Conservation (phyloP, 441 rosid species). For the Pelargonium cotyledonis region DNA sequence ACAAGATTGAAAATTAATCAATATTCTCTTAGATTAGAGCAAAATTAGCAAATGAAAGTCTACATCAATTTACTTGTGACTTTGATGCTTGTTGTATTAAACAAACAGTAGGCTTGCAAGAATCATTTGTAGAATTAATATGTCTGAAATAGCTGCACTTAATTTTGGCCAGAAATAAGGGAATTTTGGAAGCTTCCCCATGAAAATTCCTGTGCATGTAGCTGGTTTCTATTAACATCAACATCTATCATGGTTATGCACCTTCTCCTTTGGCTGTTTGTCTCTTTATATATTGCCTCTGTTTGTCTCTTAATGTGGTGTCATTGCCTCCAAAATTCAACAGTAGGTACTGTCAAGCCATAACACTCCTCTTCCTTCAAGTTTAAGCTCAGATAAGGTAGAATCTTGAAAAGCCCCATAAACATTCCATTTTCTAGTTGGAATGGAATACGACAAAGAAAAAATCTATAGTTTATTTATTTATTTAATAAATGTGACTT, state of each 20-base stretch:
- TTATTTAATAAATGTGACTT: background rate
- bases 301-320: constrained; percentile 9
- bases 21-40: constrained; percentile 6
- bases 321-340: constrained; percentile 11
- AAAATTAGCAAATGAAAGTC: constrained; percentile 1
- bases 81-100: background rate
- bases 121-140: background rate
- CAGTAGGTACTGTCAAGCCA: constrained; percentile 23
- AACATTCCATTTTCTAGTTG: constrained; percentile 4
- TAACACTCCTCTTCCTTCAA: background rate
- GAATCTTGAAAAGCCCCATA: constrained; percentile 12
- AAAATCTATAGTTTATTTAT: too few species aligned
- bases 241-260: constrained; percentile 33
- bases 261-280: constrained; percentile 41
- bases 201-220: background rate
- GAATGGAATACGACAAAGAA: background rate
- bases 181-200: background rate
- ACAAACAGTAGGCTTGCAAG: background rate
- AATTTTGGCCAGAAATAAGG: background rate
- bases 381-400: constrained; percentile 22
- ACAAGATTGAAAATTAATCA: background rate
- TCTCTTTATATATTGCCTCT: constrained; percentile 12
- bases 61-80: background rate
- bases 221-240: constrained; percentile 7
- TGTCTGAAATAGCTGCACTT: background rate